A percentile compares a stretch with the other conserved stretches of the same genome.
Conservation (phyloP, 129 eudicot genomes). For the Centrapalus pauciflorus region DNA sequence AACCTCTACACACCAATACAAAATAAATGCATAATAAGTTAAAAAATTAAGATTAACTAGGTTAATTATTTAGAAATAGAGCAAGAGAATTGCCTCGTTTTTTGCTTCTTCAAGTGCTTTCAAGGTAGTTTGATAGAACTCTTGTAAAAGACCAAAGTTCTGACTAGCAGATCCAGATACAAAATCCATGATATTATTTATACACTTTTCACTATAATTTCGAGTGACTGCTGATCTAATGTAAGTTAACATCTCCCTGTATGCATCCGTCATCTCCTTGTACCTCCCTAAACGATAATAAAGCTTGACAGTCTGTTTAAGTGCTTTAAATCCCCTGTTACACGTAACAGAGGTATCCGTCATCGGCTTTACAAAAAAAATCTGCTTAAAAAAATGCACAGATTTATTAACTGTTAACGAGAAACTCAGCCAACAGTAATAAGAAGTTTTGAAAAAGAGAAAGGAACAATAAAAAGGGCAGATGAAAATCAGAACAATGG, state of each 20-base stretch:
- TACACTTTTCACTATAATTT: conserved; percentile 95
- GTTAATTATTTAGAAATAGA: background rate
- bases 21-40: background rate
- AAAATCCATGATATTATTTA: conserved; percentile 98
- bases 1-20: conserved; percentile 52
- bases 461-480: background rate
- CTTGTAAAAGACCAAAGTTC: conserved; percentile 83
- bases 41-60: background rate
- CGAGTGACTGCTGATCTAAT: conserved; percentile 96
- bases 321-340: conserved; percentile 95
- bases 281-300: conserved; percentile 87
- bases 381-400: background rate
- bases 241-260: conserved; percentile 94
- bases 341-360: conserved; percentile 9
- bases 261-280: conserved; percentile 96
- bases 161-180: conserved; percentile 99
- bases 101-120: conserved; percentile 99
- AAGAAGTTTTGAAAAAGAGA: background rate
- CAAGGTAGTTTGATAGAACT: conserved; percentile 92
- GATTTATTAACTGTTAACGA: background rate
- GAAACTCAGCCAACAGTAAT: background rate
- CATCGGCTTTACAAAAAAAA: conserved; percentile 3
- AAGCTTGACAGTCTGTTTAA: conserved; percentile 94
- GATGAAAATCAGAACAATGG: background rate
- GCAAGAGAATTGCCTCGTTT: conserved; percentile 56